A percentile compares a stretch with the other conserved stretches of the same genome.
phyloP scores from a whole-genome alignment of 2,329 filamentous ascomycete genomes.

The Ophiocordyceps camponoti-floridani region DNA sequence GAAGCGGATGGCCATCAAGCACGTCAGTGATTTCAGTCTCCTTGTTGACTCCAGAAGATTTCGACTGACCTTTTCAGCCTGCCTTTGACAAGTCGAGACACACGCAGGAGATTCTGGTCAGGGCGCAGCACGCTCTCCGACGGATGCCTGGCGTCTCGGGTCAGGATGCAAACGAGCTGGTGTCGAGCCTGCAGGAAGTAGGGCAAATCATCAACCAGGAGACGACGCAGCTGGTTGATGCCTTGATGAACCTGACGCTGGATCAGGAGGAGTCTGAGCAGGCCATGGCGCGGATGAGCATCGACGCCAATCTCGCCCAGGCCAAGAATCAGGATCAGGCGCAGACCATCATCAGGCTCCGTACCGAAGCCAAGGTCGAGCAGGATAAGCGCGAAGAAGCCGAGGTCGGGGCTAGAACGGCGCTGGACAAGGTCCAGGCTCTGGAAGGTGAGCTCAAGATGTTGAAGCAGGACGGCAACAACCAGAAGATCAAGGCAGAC shows the following conservation, averaged over 20 bases:
- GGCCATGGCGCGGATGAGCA: slow-evolving; percentile 18
- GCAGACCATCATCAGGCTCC: slow-evolving; percentile 13
- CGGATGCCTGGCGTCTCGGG: slow-evolving; percentile 20
- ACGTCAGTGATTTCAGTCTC: slow-evolving; percentile 11
- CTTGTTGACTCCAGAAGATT: not conserved
- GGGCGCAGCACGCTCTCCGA: slow-evolving; percentile 19
- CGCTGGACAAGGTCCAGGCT: slow-evolving; percentile 10
- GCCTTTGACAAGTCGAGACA: slow-evolving; percentile 15
- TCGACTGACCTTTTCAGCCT: slow-evolving; percentile 7
- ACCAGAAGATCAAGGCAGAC: slow-evolving; percentile 1
- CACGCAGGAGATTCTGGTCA: slow-evolving; percentile 17
- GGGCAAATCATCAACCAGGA: slow-evolving; percentile 19
- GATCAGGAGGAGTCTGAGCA: slow-evolving; percentile 20
- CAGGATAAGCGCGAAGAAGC: slow-evolving; percentile 11
- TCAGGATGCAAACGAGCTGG: slow-evolving; percentile 16
- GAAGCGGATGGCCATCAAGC: slow-evolving; percentile 19
- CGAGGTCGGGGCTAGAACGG: slow-evolving; percentile 10
- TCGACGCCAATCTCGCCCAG: slow-evolving; percentile 18
- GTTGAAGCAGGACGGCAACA: slow-evolving; percentile 10
- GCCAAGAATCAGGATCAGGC: slow-evolving; percentile 15
- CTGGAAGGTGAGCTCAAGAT: slow-evolving; percentile 12
- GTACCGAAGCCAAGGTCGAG: slow-evolving; percentile 13
- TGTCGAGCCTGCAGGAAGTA: slow-evolving; percentile 16
- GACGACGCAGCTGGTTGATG: slow-evolving; percentile 19
- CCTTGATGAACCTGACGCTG: slow-evolving; percentile 16